Conservation (phyloP, 768 basidiomycete genomes). For the Boletus patriciae region DNA sequence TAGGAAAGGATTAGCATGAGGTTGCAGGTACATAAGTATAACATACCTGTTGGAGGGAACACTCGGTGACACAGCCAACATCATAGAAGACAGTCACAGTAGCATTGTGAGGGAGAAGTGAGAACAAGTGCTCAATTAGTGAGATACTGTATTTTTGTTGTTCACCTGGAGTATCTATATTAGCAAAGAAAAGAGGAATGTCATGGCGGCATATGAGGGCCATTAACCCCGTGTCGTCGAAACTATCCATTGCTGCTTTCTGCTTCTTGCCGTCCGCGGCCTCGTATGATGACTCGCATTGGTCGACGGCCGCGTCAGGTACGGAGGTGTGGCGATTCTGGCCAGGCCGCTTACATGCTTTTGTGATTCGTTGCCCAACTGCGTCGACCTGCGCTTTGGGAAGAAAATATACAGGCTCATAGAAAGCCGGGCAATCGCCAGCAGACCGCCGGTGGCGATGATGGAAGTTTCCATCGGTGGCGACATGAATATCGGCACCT, state of each 20-base stretch:
- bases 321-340: too few relatives aligned
- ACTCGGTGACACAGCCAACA: background rate
- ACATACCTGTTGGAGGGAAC: too few relatives aligned
- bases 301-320: slow-evolving; percentile 36
- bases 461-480: too few relatives aligned
- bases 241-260: slow-evolving; percentile 24
- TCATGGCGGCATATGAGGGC: slow-evolving; percentile 41
- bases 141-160: slow-evolving; percentile 37
- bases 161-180: slow-evolving; percentile 4
- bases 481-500: too few relatives aligned
- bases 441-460: too few relatives aligned
- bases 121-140: slow-evolving; percentile 2
- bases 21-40: too few relatives aligned
- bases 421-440: too few relatives aligned
- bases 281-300: slow-evolving; percentile 34
- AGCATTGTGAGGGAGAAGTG: slow-evolving; percentile 27
- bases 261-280: slow-evolving; percentile 35
- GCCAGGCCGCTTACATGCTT: too few relatives aligned
- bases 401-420: too few relatives aligned
- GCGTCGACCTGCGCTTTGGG: too few relatives aligned
- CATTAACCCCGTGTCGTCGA: slow-evolving; percentile 39
- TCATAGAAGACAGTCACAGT: background rate
- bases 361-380: too few relatives aligned
- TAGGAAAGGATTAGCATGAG: too few relatives aligned
- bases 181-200: slow-evolving; percentile 40